Base-by-base conservation (phyloP, 805 yeast species). In the Candida cerambycidarum region DNA sequence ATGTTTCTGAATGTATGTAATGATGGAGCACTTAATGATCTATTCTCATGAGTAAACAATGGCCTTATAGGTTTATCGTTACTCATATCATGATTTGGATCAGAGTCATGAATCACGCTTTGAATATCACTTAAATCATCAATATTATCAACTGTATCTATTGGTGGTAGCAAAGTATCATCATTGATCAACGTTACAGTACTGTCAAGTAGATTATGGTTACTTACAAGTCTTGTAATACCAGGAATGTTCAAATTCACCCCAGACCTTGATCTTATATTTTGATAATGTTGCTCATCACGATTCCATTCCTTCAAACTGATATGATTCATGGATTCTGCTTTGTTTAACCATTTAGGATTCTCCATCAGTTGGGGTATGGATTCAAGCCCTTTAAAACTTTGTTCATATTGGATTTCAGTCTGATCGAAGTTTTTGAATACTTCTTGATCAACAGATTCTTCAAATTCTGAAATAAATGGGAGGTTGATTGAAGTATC, bases 21-120 rank as follows among this genome's bases (percentile, higher is more conserved):
- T 3, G 74, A 67, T 8, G 75, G 75, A 3, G 73, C 75, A 50
- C 71, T 62, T 35, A 51, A 51, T 2, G 70, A 61, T 15, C 66
- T 38, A 43, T 50, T 54, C 61, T 56, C 58, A 10, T 52, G 44
- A 17, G 50, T 35, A 43, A 44, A 49, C 24, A 37, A 13, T 8
- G 46, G 45, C 10, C 29, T 36, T 3, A 28, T 21, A 21, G 27
- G 32, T n/a, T n/a, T n/a, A n/a, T n/a, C n/a, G n/a, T n/a, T n/a
- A n/a, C n/a, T n/a, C n/a, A n/a, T n/a, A n/a, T n/a, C n/a, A n/a
- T n/a, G n/a, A 5, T 29, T 14, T 13, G 32, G 5, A 29, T 19
- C 12, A 5, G 8, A 8, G 18, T 34, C 42, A 41, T 48, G 46
- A 16, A 61, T 18, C n/a, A n/a, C n/a, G 24, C 38, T 44, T 42